phyloP scores from a whole-genome alignment of 805 yeast species.

The Myxozyma sirexii region DNA sequence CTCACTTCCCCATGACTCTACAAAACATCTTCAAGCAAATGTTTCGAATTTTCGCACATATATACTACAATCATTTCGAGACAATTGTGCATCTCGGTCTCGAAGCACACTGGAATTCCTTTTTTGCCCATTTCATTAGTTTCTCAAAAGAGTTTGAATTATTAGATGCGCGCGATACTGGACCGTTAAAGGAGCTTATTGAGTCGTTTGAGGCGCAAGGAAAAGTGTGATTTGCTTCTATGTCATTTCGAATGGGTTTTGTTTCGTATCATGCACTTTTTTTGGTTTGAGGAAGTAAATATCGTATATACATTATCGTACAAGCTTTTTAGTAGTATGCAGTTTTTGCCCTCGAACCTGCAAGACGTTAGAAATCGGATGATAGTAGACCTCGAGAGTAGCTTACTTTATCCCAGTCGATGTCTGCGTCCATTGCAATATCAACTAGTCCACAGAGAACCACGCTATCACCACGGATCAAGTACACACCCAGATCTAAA shows the following conservation, averaged over 20 bases:
- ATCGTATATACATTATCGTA: conserved; percentile 6
- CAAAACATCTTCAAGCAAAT: conserved; percentile 87
- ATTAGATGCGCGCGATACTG: conserved; percentile 76
- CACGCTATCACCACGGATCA: conserved; percentile 38
- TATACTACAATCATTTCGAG: conserved; percentile 93
- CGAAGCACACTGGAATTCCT: conserved; percentile 98
- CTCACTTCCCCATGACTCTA: conserved; percentile 76
- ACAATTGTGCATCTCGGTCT: conserved; percentile 85
- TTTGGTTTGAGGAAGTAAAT: conserved; percentile 1
- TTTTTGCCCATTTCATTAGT: conserved; percentile 90
- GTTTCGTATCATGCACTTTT: neutral
- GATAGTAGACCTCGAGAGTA: neutral
- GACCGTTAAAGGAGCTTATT: conserved; percentile 75
- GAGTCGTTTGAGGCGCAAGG: conserved; percentile 84
- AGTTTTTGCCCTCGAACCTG: conserved; percentile 31
- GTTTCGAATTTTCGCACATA: conserved; percentile 94
- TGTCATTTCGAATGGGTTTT: neutral
- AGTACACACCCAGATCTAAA: conserved; percentile 35
- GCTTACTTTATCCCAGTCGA: conserved; percentile 38
- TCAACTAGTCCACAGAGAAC: conserved; percentile 38
- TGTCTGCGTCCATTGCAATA: conserved; percentile 31
- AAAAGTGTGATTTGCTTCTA: conserved; percentile 44
- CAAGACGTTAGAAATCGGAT: neutral
- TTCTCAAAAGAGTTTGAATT: conserved; percentile 82
- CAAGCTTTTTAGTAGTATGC: conserved; percentile 15